Evolutionary conservation across 2,329 filamentous ascomycete genomes (phyloP), one percentile per base, ranked within the genome.

Genomic region (Aspergillus sp.): DNA sequence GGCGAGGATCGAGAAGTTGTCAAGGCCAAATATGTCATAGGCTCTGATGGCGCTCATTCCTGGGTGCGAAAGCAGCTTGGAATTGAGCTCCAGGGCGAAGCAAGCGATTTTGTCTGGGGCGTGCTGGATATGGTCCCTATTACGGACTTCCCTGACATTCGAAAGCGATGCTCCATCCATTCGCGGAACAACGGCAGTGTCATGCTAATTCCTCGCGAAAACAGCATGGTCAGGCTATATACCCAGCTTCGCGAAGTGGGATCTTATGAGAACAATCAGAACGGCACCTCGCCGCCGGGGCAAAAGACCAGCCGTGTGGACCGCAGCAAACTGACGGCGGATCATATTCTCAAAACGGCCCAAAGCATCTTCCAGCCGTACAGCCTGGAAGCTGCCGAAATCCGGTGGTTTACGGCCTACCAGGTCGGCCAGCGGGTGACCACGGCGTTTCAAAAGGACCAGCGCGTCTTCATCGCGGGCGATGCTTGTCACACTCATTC

Each of bases 111-210:
- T 3, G 73, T 77, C 13, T 85, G 80, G 80, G 80, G 79, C 34
- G 80, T 85, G 2, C 60, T 85, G 3, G 80, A 85, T 51, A 80
- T 79, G 44, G 74, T 76, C 51, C 60, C 19, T 8, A 1, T 15
- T 26, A 84, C 80, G 5, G 70, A 83, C 51, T 84, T 85, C 44
- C 80, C 80, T 1, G 80, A 84, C 47, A 72, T 84, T 30, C 84
- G 79, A 78, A 80, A 75, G 53, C 84, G 84, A 59, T 78, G 78
- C 0, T 70, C 81, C 0, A 68, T 83, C 5, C 78, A 79, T 42
- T 79, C 75, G 2, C 74, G 82, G 39, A 67, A 74, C 37, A 67
- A 75, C 27, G 80, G 80, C 2, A 81, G 79, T 0, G 75, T 84
- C 28, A 66, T 85, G n/a, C 80, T 82, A 53, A 79, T 84, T 33